Evolutionary conservation across 176 grass and related monocot species (phyloP).

Genomic region (Eragrostis nindensis): DNA sequence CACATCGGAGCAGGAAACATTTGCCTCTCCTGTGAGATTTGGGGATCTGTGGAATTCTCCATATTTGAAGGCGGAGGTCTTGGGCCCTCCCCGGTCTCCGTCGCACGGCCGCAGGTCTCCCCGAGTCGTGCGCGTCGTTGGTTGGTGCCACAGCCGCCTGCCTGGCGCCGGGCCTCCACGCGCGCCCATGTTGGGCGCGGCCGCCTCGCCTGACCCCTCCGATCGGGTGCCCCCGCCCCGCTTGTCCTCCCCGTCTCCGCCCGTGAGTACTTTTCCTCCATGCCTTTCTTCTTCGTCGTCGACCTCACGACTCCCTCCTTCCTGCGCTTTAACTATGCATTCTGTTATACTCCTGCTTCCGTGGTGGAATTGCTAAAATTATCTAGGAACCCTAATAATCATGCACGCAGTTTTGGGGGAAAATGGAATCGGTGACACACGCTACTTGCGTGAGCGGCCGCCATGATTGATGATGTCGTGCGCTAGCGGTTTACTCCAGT

Average conservation of each 20-base stretch:
- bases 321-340: not conserved
- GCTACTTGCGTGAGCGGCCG: not conserved
- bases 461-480: not conserved
- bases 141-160: not conserved
- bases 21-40: not conserved
- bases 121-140: conserved; percentile 3
- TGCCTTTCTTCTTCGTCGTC: not conserved
- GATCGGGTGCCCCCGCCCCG: not conserved
- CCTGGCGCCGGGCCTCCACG: not conserved
- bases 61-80: conserved; percentile 9
- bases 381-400: not conserved
- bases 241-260: conserved; percentile 16
- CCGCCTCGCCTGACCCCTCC: conserved; percentile 22
- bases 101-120: not conserved
- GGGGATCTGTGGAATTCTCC: not conserved
- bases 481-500: not conserved
- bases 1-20: not conserved
- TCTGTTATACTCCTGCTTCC: not conserved
- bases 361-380: not conserved
- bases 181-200: conserved; percentile 30
- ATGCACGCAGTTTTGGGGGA: not conserved
- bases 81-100: conserved; percentile 1
- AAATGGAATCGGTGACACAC: not conserved
- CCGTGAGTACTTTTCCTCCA: conserved; percentile 19
- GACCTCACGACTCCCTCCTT: not conserved